Evolutionary conservation across 805 yeast species (phyloP), one percentile per base, ranked within the genome.

Genomic region (Candida michaelii): DNA sequence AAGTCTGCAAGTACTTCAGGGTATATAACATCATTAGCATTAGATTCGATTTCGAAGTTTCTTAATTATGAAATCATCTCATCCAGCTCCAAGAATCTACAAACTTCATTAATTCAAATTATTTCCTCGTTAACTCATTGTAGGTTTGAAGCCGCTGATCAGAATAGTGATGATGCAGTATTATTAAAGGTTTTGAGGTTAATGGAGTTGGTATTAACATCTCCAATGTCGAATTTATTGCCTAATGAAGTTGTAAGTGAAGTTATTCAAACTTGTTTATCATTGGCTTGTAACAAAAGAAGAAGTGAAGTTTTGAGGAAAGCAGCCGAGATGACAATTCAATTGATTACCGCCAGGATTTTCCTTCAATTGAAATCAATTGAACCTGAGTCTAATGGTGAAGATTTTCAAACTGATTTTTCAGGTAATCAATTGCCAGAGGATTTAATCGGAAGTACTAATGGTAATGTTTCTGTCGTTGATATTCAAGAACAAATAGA

Each of bases 101-200:
- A 69, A 24, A 73, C 67, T 36, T 76, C 85, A 1, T 63, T 87
- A 47, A 76, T 80, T 13, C 88, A 86, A 55, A 74, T 85, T 36
- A 77, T 83, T 8, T 77, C 79, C 24, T 78, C 97, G 0, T 73
- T 93, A 48, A 87, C 98, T 0, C 96, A 89, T 59, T 93, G 98
- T 64, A 79, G 96, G 35, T 93, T 93, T 59, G 97, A 93, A 68
- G 96, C 96, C 2, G 85, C 93, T 0, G 97, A 90, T 58, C 95
- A 89, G 59, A 77, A 84, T 27, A 84, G 88, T 32, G 98, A 93
- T 65, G 99, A 93, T 59, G 86, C 95, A 0, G 91, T 93, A 3
- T 68, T 93, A 35, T 73, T 91, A 39, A 87, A 87, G 56, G 95
- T 93, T 15, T 76, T 93, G 48, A 72, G 84, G 33, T 68, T 91